A percentile compares a stretch with the other conserved stretches of the same genome.
phyloP scores from a whole-genome alignment of 331 rosid species.

The Stylosanthes scabra region DNA sequence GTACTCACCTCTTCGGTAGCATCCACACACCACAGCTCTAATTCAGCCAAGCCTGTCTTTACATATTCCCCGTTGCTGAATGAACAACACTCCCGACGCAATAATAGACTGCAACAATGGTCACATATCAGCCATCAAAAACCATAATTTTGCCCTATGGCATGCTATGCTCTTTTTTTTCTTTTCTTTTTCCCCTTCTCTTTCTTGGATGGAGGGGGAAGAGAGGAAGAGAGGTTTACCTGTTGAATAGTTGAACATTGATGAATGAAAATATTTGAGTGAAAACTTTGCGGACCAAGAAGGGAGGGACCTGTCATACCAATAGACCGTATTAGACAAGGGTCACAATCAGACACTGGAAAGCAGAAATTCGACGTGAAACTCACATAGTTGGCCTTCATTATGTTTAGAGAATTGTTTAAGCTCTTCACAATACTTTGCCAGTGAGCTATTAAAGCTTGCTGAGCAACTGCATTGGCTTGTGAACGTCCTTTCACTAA shows the following conservation, averaged over 20 bases:
- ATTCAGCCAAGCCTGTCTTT: conserved; percentile 91
- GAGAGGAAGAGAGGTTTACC: conserved; percentile 50
- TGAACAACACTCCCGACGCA: conserved; percentile 98
- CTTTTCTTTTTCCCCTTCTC: neutral
- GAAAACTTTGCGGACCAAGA: conserved; percentile 90
- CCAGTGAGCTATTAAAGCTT: conserved; percentile 98
- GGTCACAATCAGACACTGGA: conserved; percentile 12
- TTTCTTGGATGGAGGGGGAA: too few species aligned
- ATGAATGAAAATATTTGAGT: conserved; percentile 96
- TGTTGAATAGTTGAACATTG: conserved; percentile 92
- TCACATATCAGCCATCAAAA: conserved; percentile 28
- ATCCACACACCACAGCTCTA: conserved; percentile 85
- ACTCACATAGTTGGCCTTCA: conserved; percentile 96
- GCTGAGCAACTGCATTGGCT: conserved; percentile 92
- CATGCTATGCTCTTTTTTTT: neutral
- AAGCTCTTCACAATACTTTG: conserved; percentile 94
- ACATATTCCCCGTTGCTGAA: conserved; percentile 97
- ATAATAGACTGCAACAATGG: conserved; percentile 74
- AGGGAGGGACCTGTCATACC: conserved; percentile 81
- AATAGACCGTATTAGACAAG: conserved; percentile 31
- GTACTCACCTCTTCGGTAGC: conserved; percentile 87
- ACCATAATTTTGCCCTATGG: neutral
- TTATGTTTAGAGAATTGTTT: conserved; percentile 72
- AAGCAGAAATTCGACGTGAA: conserved; percentile 26
- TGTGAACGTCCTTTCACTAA: conserved; percentile 94